Base-by-base conservation (phyloP, 1,139 yeast genomes). In the Sugiyamaella grinbergsii region DNA sequence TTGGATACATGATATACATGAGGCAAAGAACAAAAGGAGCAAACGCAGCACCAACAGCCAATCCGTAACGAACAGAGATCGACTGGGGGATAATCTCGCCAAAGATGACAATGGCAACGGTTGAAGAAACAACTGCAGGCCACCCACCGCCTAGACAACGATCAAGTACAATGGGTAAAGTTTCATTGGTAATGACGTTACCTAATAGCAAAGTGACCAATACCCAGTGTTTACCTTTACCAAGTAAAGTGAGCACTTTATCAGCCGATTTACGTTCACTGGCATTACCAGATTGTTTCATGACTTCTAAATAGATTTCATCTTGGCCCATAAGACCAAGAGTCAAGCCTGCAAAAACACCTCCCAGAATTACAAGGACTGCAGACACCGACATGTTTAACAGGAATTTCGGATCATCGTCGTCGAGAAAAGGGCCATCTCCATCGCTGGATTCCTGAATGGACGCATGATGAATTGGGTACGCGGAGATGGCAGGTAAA, bases 41-140 rank as follows among this genome's bases (percentile, higher is more conserved):
- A 69, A 90, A 89, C 59, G 84, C 78, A 2, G 98, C 87, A 33
- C 98, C 98, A 22, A 91, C 86, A 58, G 89, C 85, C 49, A 93
- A 75, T 1, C 98, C 98, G 66, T 89, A 91, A 39, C 97, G 76
- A 19, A 93, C 98, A 70, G 95, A 88, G 41, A 89, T 76, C 20
- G 95, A 83, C 71, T 93, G 98, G 1, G 98, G 98, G 58, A 93
- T 93, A 62, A 93, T 87, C 67, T 93, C 98, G 51, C 98, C 98
- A 70, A 93, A 93, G 19, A 93, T 80, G 49, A 93, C 98, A 66
- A 93, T 93, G 28, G 93, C 81, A 2, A 87, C 93, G 0, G 98
- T 91, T 11, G 97, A 85, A 8, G 93, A 79, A 19, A 90, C 90
- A 43, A 93, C 96, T 0, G 98, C 98, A 11, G 95, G 93, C 89